phyloP scores from a whole-genome alignment of 164 flowering plant genomes.

The Cinnamomum micranthum region DNA sequence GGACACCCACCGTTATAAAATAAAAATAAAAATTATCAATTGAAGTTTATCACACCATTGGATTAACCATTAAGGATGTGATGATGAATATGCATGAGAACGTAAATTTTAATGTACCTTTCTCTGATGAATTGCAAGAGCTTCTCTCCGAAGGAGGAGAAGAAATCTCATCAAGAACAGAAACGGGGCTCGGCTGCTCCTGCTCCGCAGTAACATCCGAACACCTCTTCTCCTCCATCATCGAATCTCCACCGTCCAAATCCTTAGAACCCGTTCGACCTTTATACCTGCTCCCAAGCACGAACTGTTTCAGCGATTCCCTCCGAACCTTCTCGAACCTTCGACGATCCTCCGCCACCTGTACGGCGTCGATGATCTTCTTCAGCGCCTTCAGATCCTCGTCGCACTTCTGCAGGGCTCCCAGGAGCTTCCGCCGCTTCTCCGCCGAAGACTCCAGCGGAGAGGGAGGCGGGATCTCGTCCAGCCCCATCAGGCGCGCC shows the following conservation, averaged over 20 bases:
- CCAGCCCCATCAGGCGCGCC: constrained; percentile 41
- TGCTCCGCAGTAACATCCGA: constrained; percentile 20
- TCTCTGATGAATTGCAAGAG: constrained; percentile 6
- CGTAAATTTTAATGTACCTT: constrained; percentile 1
- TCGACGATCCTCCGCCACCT: constrained; percentile 15
- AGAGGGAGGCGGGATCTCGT: constrained; percentile 12
- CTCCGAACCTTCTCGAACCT: constrained; percentile 9
- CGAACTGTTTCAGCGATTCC: constrained; percentile 5
- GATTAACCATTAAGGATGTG: rapidly evolving
- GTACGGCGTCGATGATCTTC: constrained; percentile 56
- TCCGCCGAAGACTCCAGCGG: constrained; percentile 32
- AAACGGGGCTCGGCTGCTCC: constrained; percentile 55
- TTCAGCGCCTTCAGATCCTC: constrained; percentile 62
- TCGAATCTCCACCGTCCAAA: constrained; percentile 12
- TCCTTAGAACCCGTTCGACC: constrained; percentile 5
- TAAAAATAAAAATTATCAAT: too few relatives aligned
- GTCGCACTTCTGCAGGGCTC: constrained; percentile 74
- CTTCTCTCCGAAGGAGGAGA: constrained; percentile 10
- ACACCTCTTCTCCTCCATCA: constrained; percentile 13
- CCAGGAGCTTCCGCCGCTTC: constrained; percentile 54
- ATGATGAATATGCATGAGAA: too few relatives aligned
- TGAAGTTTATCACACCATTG: too few relatives aligned
- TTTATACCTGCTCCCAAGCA: neutral
- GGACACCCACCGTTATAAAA: too few relatives aligned
- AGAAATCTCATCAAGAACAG: constrained; percentile 34